Percentiles rank a stretch among this genome's conserved stretches.
These are phyloP conservation scores for Trichosporon sp. DNA, from an alignment of 1,284 basidiomycete species.

Conservation along the genomic window DNA sequence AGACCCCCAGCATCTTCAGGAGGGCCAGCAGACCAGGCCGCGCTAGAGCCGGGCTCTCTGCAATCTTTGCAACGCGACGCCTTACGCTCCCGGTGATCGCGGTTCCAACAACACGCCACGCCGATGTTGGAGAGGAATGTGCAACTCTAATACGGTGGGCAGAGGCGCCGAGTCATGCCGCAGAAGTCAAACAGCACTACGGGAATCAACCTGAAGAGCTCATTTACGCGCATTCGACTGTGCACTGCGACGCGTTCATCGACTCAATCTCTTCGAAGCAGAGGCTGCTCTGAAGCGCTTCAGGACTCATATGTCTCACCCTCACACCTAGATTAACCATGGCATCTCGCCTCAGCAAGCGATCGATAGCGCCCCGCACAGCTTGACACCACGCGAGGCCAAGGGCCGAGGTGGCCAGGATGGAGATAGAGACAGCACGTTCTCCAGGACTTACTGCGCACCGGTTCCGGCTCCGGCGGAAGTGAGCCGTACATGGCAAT, in stretches of 20 bases:
- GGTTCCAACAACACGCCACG: not conserved
- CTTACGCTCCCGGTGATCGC: not conserved
- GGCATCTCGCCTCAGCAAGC: not conserved
- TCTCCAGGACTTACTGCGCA: not conserved
- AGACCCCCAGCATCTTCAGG: not conserved
- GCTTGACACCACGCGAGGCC: not conserved
- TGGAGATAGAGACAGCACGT: no score
- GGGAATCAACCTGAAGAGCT: not conserved
- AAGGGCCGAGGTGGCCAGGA: no score
- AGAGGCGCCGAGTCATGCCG: not conserved
- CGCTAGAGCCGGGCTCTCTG: not conserved
- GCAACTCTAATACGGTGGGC: not conserved
- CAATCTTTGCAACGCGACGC: not conserved
- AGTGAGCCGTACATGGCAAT: not conserved
- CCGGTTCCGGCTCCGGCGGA: not conserved
- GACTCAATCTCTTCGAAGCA: not conserved
- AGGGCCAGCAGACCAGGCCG: not conserved
- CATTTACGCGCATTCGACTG: not conserved
- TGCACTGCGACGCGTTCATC: not conserved
- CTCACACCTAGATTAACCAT: not conserved
- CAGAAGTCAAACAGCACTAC: not conserved
- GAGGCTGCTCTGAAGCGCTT: not conserved
- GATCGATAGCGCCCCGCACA: not conserved
- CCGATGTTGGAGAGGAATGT: not conserved
- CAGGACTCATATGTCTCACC: not conserved